Base-by-base conservation (phyloP, 169 alveolate species). In the Eimeria falciformis region DNA sequence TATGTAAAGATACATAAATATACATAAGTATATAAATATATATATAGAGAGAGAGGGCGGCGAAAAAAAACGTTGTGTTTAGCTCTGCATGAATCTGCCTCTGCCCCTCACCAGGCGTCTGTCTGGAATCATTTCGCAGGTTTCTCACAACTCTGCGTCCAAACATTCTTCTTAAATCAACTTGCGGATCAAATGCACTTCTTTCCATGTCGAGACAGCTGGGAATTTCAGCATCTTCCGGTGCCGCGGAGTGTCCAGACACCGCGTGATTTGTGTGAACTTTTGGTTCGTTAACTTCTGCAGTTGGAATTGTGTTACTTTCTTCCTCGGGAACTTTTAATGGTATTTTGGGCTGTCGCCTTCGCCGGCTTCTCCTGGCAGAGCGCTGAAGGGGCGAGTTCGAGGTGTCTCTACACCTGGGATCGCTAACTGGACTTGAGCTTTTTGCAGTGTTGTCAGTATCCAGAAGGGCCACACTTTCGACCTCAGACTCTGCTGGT, bases 181-280 rank as follows among this genome's bases (percentile, higher is more conserved):
- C 45, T 21, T 71, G 88, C 0, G 78, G 33, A 47, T 73, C 69
- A 73, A 88, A 88, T n/a, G 79, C 69, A 17, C 55, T 3, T 5
- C 88, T 33, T 29, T 88, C 88, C 87, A 88, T 73, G 18, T 50
- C 3, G n/a, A 86, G 77, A 45, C 92, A 86, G 29, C 66, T 66
- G 27, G 55, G 66, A 11, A 23, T 56, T 81, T 53, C 53, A 17
- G 88, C 25, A 4, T 23, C 68, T 25, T 78, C 53, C 37, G 88
- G 29, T 5, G 65, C 29, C 6, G 45, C 9, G 18, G 87, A 53
- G 14, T n/a, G 55, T 50, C 50, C 75, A 29, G 14, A 29, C 23
- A 33, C 75, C 50, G 0, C 55, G 1, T n/a, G 56, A 18, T 21
- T 56, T 27, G 62, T 45, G 25, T 25, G 25, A 58, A 40, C 79